phyloP scores from a whole-genome alignment of 75 land plant species.

The Cupressus sempervirens region DNA sequence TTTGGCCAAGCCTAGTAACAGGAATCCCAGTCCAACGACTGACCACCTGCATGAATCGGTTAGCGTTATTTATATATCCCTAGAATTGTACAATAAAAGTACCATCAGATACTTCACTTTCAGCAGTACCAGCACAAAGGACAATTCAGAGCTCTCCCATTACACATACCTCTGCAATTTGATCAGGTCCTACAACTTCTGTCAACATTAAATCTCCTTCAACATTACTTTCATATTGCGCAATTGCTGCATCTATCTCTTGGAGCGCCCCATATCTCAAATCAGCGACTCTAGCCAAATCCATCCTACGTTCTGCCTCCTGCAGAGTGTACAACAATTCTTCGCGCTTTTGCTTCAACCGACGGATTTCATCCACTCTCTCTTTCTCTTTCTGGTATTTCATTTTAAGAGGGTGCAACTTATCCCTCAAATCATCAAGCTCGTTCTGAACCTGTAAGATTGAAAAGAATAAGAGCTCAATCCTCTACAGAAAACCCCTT shows the following conservation, averaged over 20 bases:
- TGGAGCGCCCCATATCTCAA: conserved; percentile 81
- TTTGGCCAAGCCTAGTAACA: conserved; percentile 89
- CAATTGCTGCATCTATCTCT: conserved; percentile 76
- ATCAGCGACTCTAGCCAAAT: conserved; percentile 76
- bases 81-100: not conserved
- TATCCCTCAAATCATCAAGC: conserved; percentile 71
- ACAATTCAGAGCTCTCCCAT: not conserved
- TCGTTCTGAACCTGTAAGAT: conserved; percentile 47
- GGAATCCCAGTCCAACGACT: conserved; percentile 98
- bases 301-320: conserved; percentile 84
- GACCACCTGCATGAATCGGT: conserved; percentile 50
- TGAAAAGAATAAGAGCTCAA: not conserved
- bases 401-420: conserved; percentile 83
- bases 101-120: not conserved
- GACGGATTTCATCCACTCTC: conserved; percentile 73
- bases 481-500: not conserved
- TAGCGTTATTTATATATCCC: not conserved
- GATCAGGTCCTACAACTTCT: conserved; percentile 93
- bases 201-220: conserved; percentile 83
- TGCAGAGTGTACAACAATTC: conserved; percentile 62
- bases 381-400: conserved; percentile 88
- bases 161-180: conserved; percentile 78
- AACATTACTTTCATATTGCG: conserved; percentile 44
- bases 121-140: not conserved
- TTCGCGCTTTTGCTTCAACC: conserved; percentile 73